Conservation (phyloP, 306 rosid species). For the Medicago arabica region DNA sequence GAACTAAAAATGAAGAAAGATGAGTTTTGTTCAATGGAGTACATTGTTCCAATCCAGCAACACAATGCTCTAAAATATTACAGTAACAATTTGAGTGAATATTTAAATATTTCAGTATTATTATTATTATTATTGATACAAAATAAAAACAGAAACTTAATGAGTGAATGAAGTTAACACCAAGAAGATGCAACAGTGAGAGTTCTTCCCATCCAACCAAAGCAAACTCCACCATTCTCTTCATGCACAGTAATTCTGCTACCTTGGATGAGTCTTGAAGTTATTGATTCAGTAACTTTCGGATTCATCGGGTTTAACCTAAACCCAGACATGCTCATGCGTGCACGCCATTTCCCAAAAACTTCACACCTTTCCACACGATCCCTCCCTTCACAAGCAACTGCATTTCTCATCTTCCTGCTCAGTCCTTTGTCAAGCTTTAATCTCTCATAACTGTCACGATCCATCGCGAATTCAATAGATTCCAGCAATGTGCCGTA, state of each 20-base stretch:
- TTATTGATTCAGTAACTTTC: conserved; percentile 58
- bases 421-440: conserved; percentile 70
- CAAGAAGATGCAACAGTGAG: conserved; percentile 95
- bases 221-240: conserved; percentile 78
- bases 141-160: conserved; percentile 1
- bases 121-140: conserved; percentile 19
- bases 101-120: no score
- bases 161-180: conserved; percentile 73
- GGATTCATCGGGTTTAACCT: conserved; percentile 63
- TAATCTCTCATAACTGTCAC: conserved; percentile 51
- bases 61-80: conserved; percentile 34
- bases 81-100: conserved; percentile 52
- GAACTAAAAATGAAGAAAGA: background rate
- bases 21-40: no score
- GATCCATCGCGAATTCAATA: conserved; percentile 44
- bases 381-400: conserved; percentile 89
- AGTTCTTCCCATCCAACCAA: conserved; percentile 87
- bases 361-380: conserved; percentile 93
- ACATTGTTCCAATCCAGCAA: no score
- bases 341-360: conserved; percentile 93
- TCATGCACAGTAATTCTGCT: conserved; percentile 64
- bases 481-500: conserved; percentile 71
- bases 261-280: conserved; percentile 34
- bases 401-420: conserved; percentile 62
- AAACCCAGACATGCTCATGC: conserved; percentile 96